Conservation (phyloP, 139 green algal genomes). For the Volvox africanus region DNA sequence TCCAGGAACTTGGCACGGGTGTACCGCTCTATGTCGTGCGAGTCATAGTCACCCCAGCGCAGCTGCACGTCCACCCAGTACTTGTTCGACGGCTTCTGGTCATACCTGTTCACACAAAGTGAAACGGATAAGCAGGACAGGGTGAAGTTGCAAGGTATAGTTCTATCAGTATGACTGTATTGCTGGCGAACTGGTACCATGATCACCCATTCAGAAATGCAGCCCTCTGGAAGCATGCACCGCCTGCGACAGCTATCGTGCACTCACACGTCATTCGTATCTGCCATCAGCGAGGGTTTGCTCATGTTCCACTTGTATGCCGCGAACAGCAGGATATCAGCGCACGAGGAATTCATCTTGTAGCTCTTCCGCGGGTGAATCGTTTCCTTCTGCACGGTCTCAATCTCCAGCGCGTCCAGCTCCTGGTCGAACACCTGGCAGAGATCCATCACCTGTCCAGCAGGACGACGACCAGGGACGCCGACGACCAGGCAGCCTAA, state of each 20-base stretch:
- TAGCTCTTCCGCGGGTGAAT: conserved; percentile 99
- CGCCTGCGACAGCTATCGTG: too few relatives aligned
- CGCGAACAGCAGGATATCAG: conserved; percentile 98
- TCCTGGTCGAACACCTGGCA: conserved; percentile 86
- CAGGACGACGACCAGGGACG: not conserved
- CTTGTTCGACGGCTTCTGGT: conserved; percentile 98
- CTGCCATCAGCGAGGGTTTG: conserved; percentile 95
- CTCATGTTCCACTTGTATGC: conserved; percentile 97
- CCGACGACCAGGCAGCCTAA: not conserved
- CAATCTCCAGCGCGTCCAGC: conserved; percentile 98
- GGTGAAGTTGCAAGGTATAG: too few relatives aligned
- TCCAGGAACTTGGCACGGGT: conserved; percentile 99
- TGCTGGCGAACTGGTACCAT: too few relatives aligned
- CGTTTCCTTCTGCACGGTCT: conserved; percentile 99
- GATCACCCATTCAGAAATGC: too few relatives aligned
- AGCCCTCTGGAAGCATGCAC: too few relatives aligned
- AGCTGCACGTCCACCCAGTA: conserved; percentile 98
- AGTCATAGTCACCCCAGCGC: conserved; percentile 98
- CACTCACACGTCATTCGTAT: conserved; percentile 93
- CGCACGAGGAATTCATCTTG: conserved; percentile 98
- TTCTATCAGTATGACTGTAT: too few relatives aligned
- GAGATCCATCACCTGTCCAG: conserved; percentile 63
- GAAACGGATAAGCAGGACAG: too few relatives aligned
- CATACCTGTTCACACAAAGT: conserved; percentile 38
- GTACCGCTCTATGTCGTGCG: conserved; percentile 99